Evolutionary conservation across 2,329 filamentous ascomycete genomes (phyloP).

Genomic region (Alternaria arbusti): DNA sequence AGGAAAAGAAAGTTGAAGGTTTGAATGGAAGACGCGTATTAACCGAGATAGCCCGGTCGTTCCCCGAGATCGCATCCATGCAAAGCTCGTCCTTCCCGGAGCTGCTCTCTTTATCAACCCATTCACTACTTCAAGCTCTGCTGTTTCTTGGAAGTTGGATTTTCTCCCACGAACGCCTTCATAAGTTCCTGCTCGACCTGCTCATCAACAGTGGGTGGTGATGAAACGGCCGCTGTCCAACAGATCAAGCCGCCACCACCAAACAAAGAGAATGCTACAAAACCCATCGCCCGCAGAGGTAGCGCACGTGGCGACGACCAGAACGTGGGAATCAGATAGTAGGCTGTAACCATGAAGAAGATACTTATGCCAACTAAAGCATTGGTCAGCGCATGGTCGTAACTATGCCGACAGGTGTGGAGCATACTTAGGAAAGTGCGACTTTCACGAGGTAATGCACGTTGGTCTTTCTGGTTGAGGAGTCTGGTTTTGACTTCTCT

Average conservation of each 20-base stretch:
- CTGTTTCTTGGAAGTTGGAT: not conserved
- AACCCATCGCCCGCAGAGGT: not conserved
- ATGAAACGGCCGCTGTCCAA: not conserved
- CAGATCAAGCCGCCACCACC: not conserved
- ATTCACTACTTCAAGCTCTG: not conserved
- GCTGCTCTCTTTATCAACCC: not conserved
- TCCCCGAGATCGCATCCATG: not conserved
- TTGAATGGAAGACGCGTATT: not conserved
- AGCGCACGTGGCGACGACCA: not conserved
- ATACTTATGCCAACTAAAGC: not conserved
- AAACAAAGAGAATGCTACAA: not conserved
- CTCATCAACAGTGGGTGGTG: not conserved
- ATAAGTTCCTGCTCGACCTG: not conserved
- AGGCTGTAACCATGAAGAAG: not conserved
- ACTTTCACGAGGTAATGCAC: not conserved
- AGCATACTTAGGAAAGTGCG: not conserved
- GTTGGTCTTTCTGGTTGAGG: not conserved
- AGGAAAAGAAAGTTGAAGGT: not conserved
- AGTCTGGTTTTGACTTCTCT: not conserved
- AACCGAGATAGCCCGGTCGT: not conserved
- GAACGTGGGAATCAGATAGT: not conserved
- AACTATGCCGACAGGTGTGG: not conserved
- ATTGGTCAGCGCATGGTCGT: not conserved
- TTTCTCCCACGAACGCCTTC: not conserved
- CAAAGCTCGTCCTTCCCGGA: not conserved